A percentile compares a stretch with the other conserved stretches of the same genome.
phyloP scores from a whole-genome alignment of 331 rosid genomes.

The Quercus phellos region DNA sequence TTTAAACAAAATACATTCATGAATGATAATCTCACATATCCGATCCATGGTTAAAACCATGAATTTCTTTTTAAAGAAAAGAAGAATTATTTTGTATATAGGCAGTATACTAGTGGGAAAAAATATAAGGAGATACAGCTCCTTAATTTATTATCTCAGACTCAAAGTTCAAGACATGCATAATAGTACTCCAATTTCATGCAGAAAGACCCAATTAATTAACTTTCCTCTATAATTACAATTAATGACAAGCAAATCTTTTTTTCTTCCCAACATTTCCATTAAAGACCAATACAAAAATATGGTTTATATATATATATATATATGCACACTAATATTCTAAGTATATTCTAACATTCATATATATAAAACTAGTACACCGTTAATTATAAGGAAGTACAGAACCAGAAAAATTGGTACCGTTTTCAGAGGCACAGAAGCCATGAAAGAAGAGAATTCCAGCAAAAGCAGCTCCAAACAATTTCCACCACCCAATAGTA shows the following conservation, averaged over 20 bases:
- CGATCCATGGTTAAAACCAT: too few relatives aligned
- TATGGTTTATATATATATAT: not conserved
- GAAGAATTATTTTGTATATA: too few relatives aligned
- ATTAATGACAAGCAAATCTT: not conserved
- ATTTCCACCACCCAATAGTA: slow-evolving; percentile 30
- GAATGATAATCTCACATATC: not conserved
- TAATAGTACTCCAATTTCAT: not conserved
- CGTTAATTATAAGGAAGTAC: too few relatives aligned
- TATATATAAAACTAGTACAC: too few relatives aligned
- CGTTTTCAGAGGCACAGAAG: slow-evolving; percentile 33
- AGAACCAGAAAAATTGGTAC: slow-evolving; percentile 9
- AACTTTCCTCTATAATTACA: not conserved
- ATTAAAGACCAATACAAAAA: not conserved
- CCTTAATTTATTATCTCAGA: too few relatives aligned
- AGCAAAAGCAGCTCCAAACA: slow-evolving; percentile 27
- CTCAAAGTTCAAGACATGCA: too few relatives aligned
- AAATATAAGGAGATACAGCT: too few relatives aligned
- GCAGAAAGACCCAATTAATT: not conserved
- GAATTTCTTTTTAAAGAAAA: too few relatives aligned
- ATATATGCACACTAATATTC: not conserved
- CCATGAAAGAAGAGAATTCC: slow-evolving; percentile 33
- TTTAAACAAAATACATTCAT: not conserved
- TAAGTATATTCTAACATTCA: too few relatives aligned
- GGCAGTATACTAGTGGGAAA: too few relatives aligned
- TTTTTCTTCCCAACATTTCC: too few relatives aligned